Conservation (phyloP, 2,329 filamentous ascomycete species). For the Sporothrix euskadiensis region DNA sequence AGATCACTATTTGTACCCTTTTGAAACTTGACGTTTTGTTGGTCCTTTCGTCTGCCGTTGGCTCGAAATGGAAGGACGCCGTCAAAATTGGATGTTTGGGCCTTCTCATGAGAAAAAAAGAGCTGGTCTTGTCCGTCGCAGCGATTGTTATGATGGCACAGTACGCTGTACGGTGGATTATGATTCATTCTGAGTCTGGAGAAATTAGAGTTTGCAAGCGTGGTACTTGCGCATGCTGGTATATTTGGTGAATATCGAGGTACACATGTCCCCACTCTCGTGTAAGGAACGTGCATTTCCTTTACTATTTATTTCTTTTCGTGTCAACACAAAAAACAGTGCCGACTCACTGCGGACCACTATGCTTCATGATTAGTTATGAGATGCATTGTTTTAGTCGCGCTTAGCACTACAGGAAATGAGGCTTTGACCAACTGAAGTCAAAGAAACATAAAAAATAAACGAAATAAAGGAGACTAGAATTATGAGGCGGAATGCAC, state of each 20-base stretch:
- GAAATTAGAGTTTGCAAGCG: not conserved
- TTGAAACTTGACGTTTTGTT: not conserved
- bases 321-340: not conserved
- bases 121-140: not conserved
- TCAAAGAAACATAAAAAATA: not conserved
- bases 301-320: too few relatives aligned
- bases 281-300: not conserved
- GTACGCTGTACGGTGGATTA: not conserved
- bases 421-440: not conserved
- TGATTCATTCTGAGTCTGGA: constrained; percentile 7
- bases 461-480: not conserved
- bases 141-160: not conserved
- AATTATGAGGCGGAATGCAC: not conserved
- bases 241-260: not conserved
- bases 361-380: not conserved
- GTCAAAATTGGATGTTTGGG: not conserved
- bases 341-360: not conserved
- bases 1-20: not conserved
- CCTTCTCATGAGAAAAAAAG: not conserved
- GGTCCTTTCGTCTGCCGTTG: not conserved
- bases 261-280: not conserved
- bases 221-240: not conserved
- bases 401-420: not conserved
- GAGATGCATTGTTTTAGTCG: not conserved
- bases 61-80: not conserved